Evolutionary conservation across 1,284 basidiomycete species (phyloP).

Genomic region (Microbotryum intermedium): DNA sequence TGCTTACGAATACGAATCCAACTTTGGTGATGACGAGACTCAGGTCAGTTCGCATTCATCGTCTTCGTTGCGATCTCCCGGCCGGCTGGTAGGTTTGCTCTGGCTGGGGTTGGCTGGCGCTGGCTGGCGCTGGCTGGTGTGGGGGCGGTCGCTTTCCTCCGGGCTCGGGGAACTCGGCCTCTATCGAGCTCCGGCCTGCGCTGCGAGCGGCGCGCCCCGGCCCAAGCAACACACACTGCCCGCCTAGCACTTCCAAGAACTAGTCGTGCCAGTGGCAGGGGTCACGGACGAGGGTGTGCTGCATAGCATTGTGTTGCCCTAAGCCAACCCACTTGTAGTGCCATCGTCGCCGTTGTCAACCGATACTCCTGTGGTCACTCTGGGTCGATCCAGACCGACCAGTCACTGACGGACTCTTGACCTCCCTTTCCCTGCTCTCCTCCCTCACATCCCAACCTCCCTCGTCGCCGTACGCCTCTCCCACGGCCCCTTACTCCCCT

Average conservation of each 20-base stretch:
- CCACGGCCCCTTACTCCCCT: not conserved
- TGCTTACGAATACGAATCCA: constrained; percentile 11
- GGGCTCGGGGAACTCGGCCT: not conserved
- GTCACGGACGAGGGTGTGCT: too few relatives aligned
- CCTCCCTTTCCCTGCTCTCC: too few relatives aligned
- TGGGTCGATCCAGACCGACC: too few relatives aligned
- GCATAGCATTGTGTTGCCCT: too few relatives aligned
- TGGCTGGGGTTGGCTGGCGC: not conserved
- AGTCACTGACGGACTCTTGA: too few relatives aligned
- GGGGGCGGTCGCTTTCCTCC: not conserved
- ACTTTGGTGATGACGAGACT: constrained; percentile 11
- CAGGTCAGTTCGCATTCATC: not conserved
- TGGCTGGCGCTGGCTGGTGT: not conserved
- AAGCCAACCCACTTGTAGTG: too few relatives aligned
- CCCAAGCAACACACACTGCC: too few relatives aligned
- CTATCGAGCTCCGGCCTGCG: not conserved
- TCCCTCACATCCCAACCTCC: too few relatives aligned
- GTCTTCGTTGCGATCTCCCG: not conserved
- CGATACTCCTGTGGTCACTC: too few relatives aligned
- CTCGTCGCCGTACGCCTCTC: not conserved
- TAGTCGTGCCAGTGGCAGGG: too few relatives aligned
- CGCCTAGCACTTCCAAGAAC: too few relatives aligned
- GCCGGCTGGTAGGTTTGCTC: not conserved
- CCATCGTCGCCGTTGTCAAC: too few relatives aligned
- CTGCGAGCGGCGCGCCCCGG: not conserved